Percentiles rank a stretch among this genome's conserved stretches.
phyloP scores from a whole-genome alignment of 148 eudicot genomes.

The Persicaria tinctoria region DNA sequence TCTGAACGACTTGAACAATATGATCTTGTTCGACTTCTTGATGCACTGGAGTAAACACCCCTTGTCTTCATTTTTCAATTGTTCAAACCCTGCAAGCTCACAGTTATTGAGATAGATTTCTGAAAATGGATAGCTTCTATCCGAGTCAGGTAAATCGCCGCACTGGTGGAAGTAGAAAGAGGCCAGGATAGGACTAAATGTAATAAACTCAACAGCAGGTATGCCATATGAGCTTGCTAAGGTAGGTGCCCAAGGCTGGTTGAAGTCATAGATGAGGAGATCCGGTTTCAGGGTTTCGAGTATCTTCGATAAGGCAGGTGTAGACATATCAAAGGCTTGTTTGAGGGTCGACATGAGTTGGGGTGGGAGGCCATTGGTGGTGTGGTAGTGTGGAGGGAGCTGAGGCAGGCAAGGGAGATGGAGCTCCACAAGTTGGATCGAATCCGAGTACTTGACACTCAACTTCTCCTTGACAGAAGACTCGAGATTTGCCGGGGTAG shows the following conservation, averaged over 20 bases:
- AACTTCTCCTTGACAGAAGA: slow-evolving; percentile 16
- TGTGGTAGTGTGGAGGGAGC: slow-evolving; percentile 30
- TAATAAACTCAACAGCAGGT: slow-evolving; percentile 16
- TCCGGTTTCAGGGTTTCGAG: slow-evolving; percentile 17
- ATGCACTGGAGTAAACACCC: slow-evolving; percentile 4
- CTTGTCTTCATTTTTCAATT: background rate
- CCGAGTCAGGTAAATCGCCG: background rate
- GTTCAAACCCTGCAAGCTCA: background rate
- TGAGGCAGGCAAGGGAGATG: slow-evolving; percentile 20
- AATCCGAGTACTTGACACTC: slow-evolving; percentile 6
- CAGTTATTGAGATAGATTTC: slow-evolving; percentile 8
- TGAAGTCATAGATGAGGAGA: slow-evolving; percentile 23
- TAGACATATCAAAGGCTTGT: slow-evolving; percentile 18
- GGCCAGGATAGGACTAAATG: slow-evolving; percentile 3
- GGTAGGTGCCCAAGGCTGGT: slow-evolving; percentile 20
- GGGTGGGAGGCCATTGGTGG: slow-evolving; percentile 27
- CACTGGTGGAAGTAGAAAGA: slow-evolving; percentile 2
- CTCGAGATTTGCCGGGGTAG: slow-evolving; percentile 20
- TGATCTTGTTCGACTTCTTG: slow-evolving; percentile 3
- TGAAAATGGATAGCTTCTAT: slow-evolving; percentile 15
- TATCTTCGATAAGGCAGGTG: slow-evolving; percentile 13
- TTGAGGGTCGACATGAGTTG: slow-evolving; percentile 22
- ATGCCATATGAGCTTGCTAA: slow-evolving; percentile 10
- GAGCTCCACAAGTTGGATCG: slow-evolving; percentile 19
- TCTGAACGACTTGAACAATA: slow-evolving; percentile 11